Percentiles rank a stretch among this genome's conserved stretches.
Evolutionary conservation across 2,329 filamentous ascomycete genomes (phyloP).

Genomic region (Cordyceps militaris): DNA sequence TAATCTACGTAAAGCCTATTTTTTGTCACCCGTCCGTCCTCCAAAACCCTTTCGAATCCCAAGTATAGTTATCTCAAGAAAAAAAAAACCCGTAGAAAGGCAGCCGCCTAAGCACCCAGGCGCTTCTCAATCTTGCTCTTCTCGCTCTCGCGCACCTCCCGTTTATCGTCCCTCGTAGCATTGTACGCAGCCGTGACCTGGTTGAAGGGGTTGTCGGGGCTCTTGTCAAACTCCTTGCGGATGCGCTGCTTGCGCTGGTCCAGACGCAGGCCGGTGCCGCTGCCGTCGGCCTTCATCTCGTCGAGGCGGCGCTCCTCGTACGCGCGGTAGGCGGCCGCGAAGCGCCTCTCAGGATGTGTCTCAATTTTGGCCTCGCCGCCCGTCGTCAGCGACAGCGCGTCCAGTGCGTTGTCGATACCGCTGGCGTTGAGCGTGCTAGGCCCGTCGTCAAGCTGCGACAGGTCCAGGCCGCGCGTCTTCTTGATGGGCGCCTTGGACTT

Average conservation of each 20-base stretch:
- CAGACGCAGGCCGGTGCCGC: conserved; percentile 62
- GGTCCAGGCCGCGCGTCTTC: conserved; percentile 65
- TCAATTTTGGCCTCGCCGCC: conserved; percentile 64
- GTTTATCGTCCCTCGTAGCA: conserved; percentile 68
- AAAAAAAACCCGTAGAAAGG: neutral
- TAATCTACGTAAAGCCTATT: neutral
- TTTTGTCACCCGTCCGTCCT: neutral
- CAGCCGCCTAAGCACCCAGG: conserved; percentile 35
- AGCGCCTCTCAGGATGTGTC: conserved; percentile 78
- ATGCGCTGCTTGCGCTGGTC: conserved; percentile 82
- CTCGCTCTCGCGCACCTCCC: conserved; percentile 57
- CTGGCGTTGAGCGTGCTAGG: conserved; percentile 65
- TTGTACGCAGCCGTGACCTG: conserved; percentile 73
- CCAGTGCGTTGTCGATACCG: conserved; percentile 89
- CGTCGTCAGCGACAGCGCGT: conserved; percentile 65
- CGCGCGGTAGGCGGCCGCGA: conserved; percentile 75
- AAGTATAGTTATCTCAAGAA: neutral
- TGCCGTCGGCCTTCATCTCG: conserved; percentile 80
- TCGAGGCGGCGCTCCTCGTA: conserved; percentile 75
- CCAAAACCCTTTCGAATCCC: neutral
- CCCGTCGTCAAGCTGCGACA: conserved; percentile 65
- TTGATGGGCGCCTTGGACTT: conserved; percentile 61
- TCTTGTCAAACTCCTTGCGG: conserved; percentile 89
- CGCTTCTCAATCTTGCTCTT: conserved; percentile 67
- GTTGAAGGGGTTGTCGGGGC: conserved; percentile 92